A percentile compares a stretch with the other conserved stretches of the same genome.
Conservation (phyloP, 106 monocot species). For the Dendrobium nobile region DNA sequence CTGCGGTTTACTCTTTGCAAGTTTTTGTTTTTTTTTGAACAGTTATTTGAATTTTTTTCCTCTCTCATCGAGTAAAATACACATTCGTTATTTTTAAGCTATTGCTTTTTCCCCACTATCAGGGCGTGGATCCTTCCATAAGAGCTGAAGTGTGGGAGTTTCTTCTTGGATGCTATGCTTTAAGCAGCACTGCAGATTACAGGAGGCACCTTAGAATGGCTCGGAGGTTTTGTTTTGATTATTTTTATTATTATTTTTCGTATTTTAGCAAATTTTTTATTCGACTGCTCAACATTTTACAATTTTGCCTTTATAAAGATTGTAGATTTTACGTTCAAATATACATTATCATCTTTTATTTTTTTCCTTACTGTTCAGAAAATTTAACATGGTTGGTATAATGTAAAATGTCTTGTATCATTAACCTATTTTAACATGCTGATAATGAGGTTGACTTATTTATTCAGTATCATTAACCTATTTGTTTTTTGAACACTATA, state of each 20-base stretch:
- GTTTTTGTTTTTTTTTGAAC: not conserved
- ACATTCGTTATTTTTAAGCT: not conserved
- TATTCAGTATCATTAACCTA: not conserved
- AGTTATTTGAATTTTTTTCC: not conserved
- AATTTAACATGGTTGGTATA: not conserved
- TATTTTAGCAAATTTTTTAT: not conserved
- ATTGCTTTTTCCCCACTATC: constrained; percentile 21
- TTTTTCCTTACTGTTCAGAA: not conserved
- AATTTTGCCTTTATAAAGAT: not conserved
- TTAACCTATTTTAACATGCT: not conserved
- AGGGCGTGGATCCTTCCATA: constrained; percentile 98
- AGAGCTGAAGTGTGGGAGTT: constrained; percentile 98
- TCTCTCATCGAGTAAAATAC: not conserved
- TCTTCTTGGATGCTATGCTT: constrained; percentile 92
- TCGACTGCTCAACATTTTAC: not conserved
- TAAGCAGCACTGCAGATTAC: constrained; percentile 73
- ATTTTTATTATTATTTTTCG: too few relatives aligned
- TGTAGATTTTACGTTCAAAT: not conserved
- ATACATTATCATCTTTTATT: not conserved
- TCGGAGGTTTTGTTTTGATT: constrained; percentile 50
- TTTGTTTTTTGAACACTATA: not conserved
- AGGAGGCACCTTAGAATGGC: constrained; percentile 70
- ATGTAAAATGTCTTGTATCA: not conserved
- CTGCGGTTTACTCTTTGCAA: not conserved
- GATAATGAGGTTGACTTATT: not conserved